Conservation (phyloP, 169 alveolate species). For the Hepatocystis sp. region DNA sequence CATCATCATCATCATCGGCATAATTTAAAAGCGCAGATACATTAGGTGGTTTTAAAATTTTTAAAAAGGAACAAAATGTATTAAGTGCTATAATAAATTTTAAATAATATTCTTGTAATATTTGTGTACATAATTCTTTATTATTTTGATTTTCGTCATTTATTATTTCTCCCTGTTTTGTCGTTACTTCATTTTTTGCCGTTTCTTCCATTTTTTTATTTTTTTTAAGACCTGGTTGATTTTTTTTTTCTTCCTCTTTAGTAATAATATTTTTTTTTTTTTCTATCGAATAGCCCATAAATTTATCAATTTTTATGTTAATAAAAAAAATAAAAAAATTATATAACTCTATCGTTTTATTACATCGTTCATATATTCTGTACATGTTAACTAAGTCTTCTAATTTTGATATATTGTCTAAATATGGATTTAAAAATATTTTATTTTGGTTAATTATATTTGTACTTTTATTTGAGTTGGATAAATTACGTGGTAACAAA, state of each 20-base stretch:
- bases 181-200: background rate
- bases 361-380: slow-evolving; percentile 39
- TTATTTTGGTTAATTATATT: slow-evolving; percentile 22
- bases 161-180: background rate
- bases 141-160: too few species aligned
- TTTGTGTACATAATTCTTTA: slow-evolving; percentile 7
- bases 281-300: background rate
- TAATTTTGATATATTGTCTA: slow-evolving; percentile 33
- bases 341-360: slow-evolving; percentile 40
- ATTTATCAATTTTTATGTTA: slow-evolving; percentile 33
- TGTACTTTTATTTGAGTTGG: slow-evolving; percentile 2
- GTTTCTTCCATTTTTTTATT: background rate
- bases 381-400: slow-evolving; percentile 47
- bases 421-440: slow-evolving; percentile 41
- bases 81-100: slow-evolving; percentile 36
- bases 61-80: slow-evolving; percentile 38
- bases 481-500: slow-evolving; percentile 3
- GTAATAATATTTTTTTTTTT: background rate
- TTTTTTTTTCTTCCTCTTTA: background rate
- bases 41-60: slow-evolving; percentile 56
- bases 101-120: slow-evolving; percentile 54
- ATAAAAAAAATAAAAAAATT: slow-evolving; percentile 25
- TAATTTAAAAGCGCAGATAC: slow-evolving; percentile 60
- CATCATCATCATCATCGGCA: slow-evolving; percentile 19
- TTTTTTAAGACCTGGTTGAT: background rate